These are phyloP conservation scores for Cladosporium sphaerospermum DNA, from an alignment of 2,329 filamentous ascomycete genomes.

Conservation along the genomic window DNA sequence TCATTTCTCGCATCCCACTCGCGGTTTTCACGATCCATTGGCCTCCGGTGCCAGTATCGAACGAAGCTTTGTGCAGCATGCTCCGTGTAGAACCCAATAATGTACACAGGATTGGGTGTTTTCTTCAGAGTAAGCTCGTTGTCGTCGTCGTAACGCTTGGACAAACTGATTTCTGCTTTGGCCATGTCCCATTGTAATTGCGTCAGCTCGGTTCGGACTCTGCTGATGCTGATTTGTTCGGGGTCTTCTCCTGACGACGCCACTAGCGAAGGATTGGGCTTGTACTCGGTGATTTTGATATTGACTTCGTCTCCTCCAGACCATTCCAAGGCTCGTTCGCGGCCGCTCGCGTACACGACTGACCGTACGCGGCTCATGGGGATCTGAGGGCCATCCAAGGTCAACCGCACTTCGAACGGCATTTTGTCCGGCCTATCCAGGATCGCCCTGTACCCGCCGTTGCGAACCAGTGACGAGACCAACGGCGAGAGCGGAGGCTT, in stretches of 20 bases:
- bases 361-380: constrained; percentile 17
- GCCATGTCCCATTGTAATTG: constrained; percentile 3
- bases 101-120: constrained; percentile 34
- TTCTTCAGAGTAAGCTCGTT: constrained; percentile 29
- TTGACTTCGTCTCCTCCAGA: constrained; percentile 21
- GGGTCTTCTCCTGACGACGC: neutral
- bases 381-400: constrained; percentile 29
- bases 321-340: constrained; percentile 24
- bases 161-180: neutral
- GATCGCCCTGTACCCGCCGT: constrained; percentile 28
- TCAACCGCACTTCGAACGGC: constrained; percentile 29
- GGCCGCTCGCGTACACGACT: constrained; percentile 23
- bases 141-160: neutral
- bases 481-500: constrained; percentile 29
- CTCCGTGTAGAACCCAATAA: constrained; percentile 52
- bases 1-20: constrained; percentile 28
- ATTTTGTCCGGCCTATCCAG: constrained; percentile 23
- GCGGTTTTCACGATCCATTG: constrained; percentile 30
- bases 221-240: too few relatives aligned
- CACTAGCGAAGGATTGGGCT: constrained; percentile 12
- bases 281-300: constrained; percentile 24
- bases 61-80: constrained; percentile 50
- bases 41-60: constrained; percentile 46
- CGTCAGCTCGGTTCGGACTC: too few relatives aligned
- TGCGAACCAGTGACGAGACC: constrained; percentile 30